A percentile compares a stretch with the other conserved stretches of the same genome.
Evolutionary conservation across 2,329 filamentous ascomycete species (phyloP).

Genomic region (Hypoxylon sp.): DNA sequence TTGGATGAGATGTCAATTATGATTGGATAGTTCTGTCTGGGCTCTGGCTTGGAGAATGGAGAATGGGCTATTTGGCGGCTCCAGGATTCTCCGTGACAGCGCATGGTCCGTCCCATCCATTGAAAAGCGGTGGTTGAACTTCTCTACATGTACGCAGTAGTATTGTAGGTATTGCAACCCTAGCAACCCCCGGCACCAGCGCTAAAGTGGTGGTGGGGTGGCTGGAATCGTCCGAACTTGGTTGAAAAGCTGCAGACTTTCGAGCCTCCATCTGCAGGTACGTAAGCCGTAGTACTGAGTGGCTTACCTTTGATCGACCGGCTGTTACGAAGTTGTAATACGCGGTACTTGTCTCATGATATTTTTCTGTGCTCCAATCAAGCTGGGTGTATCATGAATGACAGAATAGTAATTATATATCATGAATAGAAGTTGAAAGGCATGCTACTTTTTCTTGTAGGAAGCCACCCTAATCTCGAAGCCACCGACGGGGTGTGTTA

Average conservation of each 20-base stretch:
- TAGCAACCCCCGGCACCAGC: constrained; percentile 16
- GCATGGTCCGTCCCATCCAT: constrained; percentile 35
- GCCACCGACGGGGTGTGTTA: constrained; percentile 9
- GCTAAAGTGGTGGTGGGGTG: constrained; percentile 20
- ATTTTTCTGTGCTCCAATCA: constrained; percentile 31
- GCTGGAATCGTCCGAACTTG: constrained; percentile 10
- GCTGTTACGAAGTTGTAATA: constrained; percentile 29
- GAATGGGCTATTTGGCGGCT: constrained; percentile 26
- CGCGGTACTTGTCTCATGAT: constrained; percentile 36
- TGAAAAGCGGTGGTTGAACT: constrained; percentile 17
- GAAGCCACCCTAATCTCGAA: constrained; percentile 5
- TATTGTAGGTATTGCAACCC: constrained; percentile 16
- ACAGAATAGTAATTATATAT: neutral
- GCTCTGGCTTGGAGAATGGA: constrained; percentile 15
- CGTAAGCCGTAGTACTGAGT: constrained; percentile 34
- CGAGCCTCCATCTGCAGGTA: constrained; percentile 39
- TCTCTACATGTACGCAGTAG: too few species aligned
- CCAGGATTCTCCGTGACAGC: constrained; percentile 18
- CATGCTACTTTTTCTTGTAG: constrained; percentile 9
- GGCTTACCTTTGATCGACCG: constrained; percentile 18
- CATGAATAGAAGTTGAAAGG: constrained; percentile 10
- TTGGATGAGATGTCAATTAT: constrained; percentile 6
- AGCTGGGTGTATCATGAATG: constrained; percentile 22
- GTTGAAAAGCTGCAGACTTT: constrained; percentile 22
- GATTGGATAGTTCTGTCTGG: constrained; percentile 28